Base-by-base conservation (phyloP, 805 yeast species). In the Metschnikowia santaceciliae region DNA sequence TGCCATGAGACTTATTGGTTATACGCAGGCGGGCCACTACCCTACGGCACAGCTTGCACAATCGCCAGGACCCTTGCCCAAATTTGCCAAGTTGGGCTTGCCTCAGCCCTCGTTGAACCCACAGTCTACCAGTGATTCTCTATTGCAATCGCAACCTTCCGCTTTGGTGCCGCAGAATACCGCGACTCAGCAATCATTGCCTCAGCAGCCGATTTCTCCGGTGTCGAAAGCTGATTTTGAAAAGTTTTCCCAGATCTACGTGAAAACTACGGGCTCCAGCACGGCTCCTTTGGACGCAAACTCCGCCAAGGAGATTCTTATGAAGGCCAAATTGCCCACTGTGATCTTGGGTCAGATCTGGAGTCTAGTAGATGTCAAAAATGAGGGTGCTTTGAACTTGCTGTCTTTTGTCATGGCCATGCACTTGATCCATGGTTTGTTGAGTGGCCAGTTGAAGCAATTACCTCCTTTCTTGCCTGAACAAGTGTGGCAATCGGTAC, bases 1-100 rank as follows among this genome's bases (percentile, higher is more conserved):
- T 48, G 96, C 97, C 19, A 78, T 94, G 82, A 81, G 99, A 65
- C 74, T 90, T 58, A 88, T 94, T 61, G 96, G 95, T 26, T 88
- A 89, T 64, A 84, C 88, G 42, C 98, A 94, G 72, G 67, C 75
- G 8, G 95, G 96, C 23, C 77, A 78, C 3, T 72, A 77, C 51
- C 76, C 83, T 13, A 75, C 78, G 5, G 75, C 79, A 3, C 63
- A 64, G 13, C 72, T 86, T 47, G 83, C 80, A 10, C 83, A 79
- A 30, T 58, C 63, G 26, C 80, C 84, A 6, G 86, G 87, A 4
- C 87, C 88, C 2, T 63, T 84, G 51, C 90, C 94, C 13, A 77
- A 73, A 54, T 84, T 88, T 65, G 67, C 67, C 46, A 66, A 66
- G 33, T 70, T 74, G 51, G 46, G 52, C 1, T 14, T 45, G 33